Base-by-base conservation (phyloP, 495 filamentous ascomycete genomes). In the Aspergillus haitiensis region DNA sequence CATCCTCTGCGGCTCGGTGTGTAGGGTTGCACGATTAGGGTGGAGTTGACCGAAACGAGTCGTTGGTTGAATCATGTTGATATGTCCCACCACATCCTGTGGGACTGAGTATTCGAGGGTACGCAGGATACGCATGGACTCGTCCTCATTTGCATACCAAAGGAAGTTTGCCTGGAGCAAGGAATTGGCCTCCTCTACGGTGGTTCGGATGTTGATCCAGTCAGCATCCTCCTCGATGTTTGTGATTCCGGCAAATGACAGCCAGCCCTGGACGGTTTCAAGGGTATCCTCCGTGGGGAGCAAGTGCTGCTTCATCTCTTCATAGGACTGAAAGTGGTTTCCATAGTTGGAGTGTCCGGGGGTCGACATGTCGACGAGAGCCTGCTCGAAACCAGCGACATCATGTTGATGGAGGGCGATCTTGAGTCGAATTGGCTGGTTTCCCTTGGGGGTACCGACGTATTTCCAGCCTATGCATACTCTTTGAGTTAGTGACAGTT, bases 311-410 rank as follows among this genome's bases (percentile, higher is more conserved):
- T 81, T 80, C 63, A 86, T 77, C 63, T 84, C 76, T 13, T 85
- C 75, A 48, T 81, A 75, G 52, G 60, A 59, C 63, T 76, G 72
- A 73, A 88, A 81, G 63, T 90, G 84, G 61, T 83, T 70, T 4
- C 88, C 88, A 65, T 91, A 90, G 7, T 75, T 74, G 16, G 78
- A 63, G 60, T 86, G 80, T 34, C 73, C 74, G 2, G 88, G 88
- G 4, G 82, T 82, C 8, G 86, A 86, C 60, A 90, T 81, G n/a
- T 81, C 63, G 15, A 69, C 32, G 34, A 90, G 72, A 39, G 78
- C 78, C 56, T 84, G 71, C 69, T 91, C 88, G 53, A 91, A 86
- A 21, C 80, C 73, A 27, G 65, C 77, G 21, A 79, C 71, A 62
- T 87, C 78, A 39, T 84, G 79, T 67, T 87, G 84, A 42, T 77